phyloP scores from a whole-genome alignment of 768 basidiomycete species.

The Trametes cubensis region DNA sequence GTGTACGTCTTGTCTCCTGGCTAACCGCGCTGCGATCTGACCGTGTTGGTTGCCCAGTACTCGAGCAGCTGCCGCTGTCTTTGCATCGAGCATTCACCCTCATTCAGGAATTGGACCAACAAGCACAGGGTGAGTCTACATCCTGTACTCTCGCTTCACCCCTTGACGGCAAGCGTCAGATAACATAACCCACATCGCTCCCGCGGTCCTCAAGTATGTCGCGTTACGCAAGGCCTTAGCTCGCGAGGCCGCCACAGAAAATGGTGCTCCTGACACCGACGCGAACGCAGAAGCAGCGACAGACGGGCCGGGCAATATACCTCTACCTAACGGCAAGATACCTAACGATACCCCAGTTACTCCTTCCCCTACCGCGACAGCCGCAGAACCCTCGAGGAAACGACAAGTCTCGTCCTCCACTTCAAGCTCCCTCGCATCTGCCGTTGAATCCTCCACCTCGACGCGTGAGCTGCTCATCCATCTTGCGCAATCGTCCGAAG shows the following conservation, averaged over 20 bases:
- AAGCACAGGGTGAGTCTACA: conserved; percentile 50
- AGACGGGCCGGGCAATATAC: not conserved
- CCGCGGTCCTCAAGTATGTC: conserved; percentile 54
- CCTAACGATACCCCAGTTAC: not conserved
- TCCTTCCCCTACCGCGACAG: not conserved
- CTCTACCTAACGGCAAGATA: not conserved
- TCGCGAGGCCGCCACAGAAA: no score
- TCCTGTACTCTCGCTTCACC: not conserved
- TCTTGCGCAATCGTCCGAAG: conserved; percentile 62
- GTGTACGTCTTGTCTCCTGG: conserved; percentile 44
- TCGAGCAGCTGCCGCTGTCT: conserved; percentile 78
- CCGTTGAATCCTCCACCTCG: conserved; percentile 32
- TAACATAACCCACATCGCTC: conserved; percentile 43
- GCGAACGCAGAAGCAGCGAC: not conserved
- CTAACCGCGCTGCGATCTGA: not conserved
- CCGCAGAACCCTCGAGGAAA: not conserved
- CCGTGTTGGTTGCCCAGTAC: conserved; percentile 51
- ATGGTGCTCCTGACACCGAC: not conserved
- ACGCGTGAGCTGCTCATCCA: conserved; percentile 56
- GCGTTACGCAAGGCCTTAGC: conserved; percentile 36
- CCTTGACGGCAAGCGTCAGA: conserved; percentile 25
- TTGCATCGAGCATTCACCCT: conserved; percentile 71
- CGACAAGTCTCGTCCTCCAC: not conserved
- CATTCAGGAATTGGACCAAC: conserved; percentile 72
- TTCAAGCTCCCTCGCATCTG: not conserved